Evolutionary conservation across 345 rosid genomes (phyloP).

Genomic region (Lepidium africanum): DNA sequence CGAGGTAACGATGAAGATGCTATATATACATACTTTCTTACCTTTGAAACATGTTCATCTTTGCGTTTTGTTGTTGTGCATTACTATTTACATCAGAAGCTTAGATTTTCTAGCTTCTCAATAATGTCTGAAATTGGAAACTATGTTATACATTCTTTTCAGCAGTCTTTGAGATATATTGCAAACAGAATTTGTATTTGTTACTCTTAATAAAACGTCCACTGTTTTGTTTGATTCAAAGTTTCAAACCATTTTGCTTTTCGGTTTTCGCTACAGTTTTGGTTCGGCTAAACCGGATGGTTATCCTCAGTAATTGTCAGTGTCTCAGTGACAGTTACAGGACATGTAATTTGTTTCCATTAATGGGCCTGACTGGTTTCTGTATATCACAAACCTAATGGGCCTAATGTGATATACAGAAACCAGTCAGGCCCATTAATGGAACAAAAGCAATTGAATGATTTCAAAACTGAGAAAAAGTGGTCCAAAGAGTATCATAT

Average conservation of each 20-base stretch:
- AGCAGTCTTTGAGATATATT: conserved; percentile 2
- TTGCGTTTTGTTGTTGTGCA: conserved; percentile 19
- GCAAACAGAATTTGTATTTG: background rate
- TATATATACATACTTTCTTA: background rate
- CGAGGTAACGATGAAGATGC: conserved; percentile 10
- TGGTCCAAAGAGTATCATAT: conserved; percentile 27
- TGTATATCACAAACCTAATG: background rate
- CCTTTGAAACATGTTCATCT: background rate
- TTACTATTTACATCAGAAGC: conserved; percentile 6
- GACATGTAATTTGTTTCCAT: background rate
- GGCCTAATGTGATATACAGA: background rate
- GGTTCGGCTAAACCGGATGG: background rate
- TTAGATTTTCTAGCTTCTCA: conserved; percentile 19
- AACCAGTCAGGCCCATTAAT: too few species aligned
- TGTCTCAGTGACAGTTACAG: background rate
- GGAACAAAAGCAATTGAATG: conserved; percentile 22
- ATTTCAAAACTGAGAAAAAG: conserved; percentile 9
- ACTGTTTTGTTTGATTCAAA: background rate
- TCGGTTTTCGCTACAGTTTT: background rate
- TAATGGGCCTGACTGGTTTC: conserved; percentile 1
- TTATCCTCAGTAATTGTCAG: too few species aligned
- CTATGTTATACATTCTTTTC: conserved; percentile 15
- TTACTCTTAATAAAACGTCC: background rate
- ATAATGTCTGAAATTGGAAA: conserved; percentile 23
- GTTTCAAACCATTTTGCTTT: background rate